These are phyloP conservation scores for Fusarium subglutinans DNA, from an alignment of 2,329 filamentous ascomycete species.

Conservation along the genomic window DNA sequence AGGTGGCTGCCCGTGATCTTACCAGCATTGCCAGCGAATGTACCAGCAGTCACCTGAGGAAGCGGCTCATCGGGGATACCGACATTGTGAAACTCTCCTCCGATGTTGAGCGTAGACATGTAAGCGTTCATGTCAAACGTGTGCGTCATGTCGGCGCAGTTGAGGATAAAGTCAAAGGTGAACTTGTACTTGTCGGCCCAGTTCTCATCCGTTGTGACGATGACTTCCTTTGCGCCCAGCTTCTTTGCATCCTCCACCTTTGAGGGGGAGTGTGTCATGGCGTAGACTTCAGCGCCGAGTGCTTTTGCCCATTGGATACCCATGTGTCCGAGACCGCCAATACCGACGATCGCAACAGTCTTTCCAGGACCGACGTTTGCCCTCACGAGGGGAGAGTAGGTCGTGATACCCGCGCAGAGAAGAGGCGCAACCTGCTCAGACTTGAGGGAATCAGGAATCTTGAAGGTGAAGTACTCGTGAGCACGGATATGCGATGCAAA, in stretches of 20 bases:
- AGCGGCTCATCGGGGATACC: constrained; percentile 64
- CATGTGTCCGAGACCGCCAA: constrained; percentile 80
- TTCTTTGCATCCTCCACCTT: constrained; percentile 69
- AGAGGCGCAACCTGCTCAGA: constrained; percentile 69
- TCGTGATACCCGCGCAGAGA: constrained; percentile 80
- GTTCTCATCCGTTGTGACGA: constrained; percentile 57
- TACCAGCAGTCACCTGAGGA: constrained; percentile 52
- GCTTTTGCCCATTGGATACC: constrained; percentile 77
- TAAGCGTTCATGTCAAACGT: constrained; percentile 64
- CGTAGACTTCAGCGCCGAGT: constrained; percentile 72
- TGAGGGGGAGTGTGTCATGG: constrained; percentile 66
- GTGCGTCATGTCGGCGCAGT: constrained; percentile 59
- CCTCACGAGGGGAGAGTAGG: constrained; percentile 73
- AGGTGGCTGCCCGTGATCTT: constrained; percentile 66
- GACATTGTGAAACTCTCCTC: constrained; percentile 66
- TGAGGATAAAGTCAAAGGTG: constrained; percentile 62
- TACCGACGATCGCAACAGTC: constrained; percentile 72
- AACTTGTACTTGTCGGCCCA: constrained; percentile 67
- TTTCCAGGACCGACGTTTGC: constrained; percentile 76
- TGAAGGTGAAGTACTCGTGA: constrained; percentile 67
- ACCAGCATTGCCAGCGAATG: constrained; percentile 60
- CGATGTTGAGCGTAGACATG: constrained; percentile 60
- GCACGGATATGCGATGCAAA: constrained; percentile 60
- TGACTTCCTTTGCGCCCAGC: constrained; percentile 69
- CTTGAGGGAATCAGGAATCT: constrained; percentile 63